Percentiles rank a stretch among this genome's conserved stretches.
Evolutionary conservation across 192 early-diverging fungal genomes (phyloP).

Genomic region (Coemansia sp.): DNA sequence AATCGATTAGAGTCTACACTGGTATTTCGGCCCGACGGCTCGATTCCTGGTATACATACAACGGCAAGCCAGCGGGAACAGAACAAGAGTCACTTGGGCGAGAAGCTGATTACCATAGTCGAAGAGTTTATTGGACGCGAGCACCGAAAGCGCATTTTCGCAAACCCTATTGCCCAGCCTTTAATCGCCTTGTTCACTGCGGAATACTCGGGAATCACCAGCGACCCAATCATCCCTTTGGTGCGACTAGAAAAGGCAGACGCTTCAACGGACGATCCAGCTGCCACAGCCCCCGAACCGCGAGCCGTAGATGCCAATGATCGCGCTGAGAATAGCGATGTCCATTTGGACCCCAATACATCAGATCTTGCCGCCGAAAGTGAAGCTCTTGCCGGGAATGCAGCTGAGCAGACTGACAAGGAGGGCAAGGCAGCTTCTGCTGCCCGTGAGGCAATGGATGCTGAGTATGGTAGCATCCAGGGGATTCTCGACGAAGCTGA

Average conservation of each 20-base stretch:
- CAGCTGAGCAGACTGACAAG: not conserved
- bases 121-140: conserved; percentile 46
- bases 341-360: not conserved
- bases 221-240: not conserved
- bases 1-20: conserved; percentile 23
- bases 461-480: conserved; percentile 6
- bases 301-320: not conserved
- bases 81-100: conserved; percentile 17
- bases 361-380: not conserved
- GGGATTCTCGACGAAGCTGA: conserved; percentile 20
- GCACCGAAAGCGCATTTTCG: conserved; percentile 44
- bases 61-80: conserved; percentile 7
- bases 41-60: conserved; percentile 27
- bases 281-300: not conserved
- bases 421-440: not conserved
- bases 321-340: not conserved
- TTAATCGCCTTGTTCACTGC: conserved; percentile 22
- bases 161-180: conserved; percentile 27
- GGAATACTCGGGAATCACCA: not conserved
- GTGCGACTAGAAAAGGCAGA: not conserved
- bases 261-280: not conserved
- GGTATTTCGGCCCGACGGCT: conserved; percentile 15
- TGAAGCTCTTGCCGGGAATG: not conserved
- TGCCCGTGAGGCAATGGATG: not conserved
- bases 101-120: conserved; percentile 17